Percentiles rank a stretch among this genome's conserved stretches.
Evolutionary conservation across 1,284 basidiomycete species (phyloP).

Genomic region (Xanthoconium separans): DNA sequence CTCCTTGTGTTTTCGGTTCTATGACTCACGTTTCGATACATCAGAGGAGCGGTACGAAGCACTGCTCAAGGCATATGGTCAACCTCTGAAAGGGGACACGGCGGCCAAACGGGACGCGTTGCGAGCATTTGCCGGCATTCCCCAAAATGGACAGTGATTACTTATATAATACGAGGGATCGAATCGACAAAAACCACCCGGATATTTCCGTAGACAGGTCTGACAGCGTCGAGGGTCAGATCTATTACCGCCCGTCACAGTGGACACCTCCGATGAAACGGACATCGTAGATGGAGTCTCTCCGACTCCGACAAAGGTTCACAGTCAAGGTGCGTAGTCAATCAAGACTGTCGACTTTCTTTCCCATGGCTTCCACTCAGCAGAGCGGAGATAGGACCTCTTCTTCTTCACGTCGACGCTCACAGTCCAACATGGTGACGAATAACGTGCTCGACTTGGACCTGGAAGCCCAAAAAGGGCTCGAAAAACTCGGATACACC

Average conservation of each 20-base stretch:
- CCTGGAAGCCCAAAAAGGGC: conserved; percentile 30
- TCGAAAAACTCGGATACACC: conserved; percentile 49
- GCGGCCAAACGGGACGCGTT: conserved; percentile 23
- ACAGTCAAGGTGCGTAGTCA: too few relatives aligned
- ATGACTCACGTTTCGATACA: background rate
- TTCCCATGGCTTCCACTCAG: background rate
- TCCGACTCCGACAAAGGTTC: too few relatives aligned
- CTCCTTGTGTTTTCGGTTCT: too few relatives aligned
- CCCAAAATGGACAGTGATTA: conserved; percentile 19
- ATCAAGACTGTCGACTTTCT: too few relatives aligned
- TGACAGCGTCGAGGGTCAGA: too few relatives aligned
- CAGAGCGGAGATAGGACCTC: conserved; percentile 1
- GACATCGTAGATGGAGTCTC: too few relatives aligned
- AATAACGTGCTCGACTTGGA: conserved; percentile 18
- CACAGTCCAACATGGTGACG: conserved; percentile 7
- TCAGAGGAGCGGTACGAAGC: conserved; percentile 27
- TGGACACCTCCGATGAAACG: too few relatives aligned
- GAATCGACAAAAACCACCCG: conserved; percentile 1
- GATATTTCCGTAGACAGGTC: too few relatives aligned
- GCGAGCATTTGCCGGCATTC: conserved; percentile 18
- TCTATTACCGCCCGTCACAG: too few relatives aligned
- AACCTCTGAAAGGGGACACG: conserved; percentile 20
- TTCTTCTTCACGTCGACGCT: background rate
- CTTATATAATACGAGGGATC: conserved; percentile 9
- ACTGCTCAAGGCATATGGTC: conserved; percentile 19